These are phyloP conservation scores for Botrytis deweyae DNA, from an alignment of 2,329 filamentous ascomycete species.

Conservation along the genomic window DNA sequence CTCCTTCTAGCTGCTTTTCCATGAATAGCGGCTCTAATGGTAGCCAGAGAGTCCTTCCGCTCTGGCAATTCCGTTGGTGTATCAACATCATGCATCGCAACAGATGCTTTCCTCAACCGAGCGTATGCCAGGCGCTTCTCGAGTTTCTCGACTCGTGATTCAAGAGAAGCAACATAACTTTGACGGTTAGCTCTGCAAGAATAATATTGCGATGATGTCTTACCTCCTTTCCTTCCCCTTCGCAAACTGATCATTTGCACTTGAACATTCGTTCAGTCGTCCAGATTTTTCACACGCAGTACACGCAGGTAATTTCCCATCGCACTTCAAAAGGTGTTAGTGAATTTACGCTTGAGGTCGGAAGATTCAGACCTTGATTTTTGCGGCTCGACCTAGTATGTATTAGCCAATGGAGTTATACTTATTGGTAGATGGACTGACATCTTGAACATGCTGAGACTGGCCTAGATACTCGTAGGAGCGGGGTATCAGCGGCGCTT, in stretches of 20 bases:
- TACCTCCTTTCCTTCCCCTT: slow-evolving; percentile 90
- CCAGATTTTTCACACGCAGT: slow-evolving; percentile 93
- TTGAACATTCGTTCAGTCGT: slow-evolving; percentile 82
- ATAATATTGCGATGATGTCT: slow-evolving; percentile 24
- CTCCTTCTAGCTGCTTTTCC: slow-evolving; percentile 62
- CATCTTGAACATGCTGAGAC: slow-evolving; percentile 80
- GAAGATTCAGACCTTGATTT: slow-evolving; percentile 70
- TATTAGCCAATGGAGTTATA: slow-evolving; percentile 3
- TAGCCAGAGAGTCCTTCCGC: slow-evolving; percentile 62
- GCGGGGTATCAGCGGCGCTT: slow-evolving; percentile 46
- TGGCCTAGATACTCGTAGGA: slow-evolving; percentile 72
- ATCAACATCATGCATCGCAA: slow-evolving; percentile 63
- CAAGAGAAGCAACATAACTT: slow-evolving; percentile 89
- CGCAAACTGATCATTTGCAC: slow-evolving; percentile 93
- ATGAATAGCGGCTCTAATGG: slow-evolving; percentile 61
- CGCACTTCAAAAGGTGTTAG: slow-evolving; percentile 58
- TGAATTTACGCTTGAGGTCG: slow-evolving; percentile 1
- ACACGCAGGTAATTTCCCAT: slow-evolving; percentile 92
- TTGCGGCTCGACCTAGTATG: slow-evolving; percentile 71
- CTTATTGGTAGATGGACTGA: slow-evolving; percentile 37
- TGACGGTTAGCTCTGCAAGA: slow-evolving; percentile 26
- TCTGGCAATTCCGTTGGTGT: slow-evolving; percentile 48
- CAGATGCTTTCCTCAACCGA: slow-evolving; percentile 67
- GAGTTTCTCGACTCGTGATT: slow-evolving; percentile 84
- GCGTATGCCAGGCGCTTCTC: slow-evolving; percentile 74